These are phyloP conservation scores for Achaetomiella virescens DNA, from an alignment of 495 filamentous ascomycete species.

Conservation along the genomic window DNA sequence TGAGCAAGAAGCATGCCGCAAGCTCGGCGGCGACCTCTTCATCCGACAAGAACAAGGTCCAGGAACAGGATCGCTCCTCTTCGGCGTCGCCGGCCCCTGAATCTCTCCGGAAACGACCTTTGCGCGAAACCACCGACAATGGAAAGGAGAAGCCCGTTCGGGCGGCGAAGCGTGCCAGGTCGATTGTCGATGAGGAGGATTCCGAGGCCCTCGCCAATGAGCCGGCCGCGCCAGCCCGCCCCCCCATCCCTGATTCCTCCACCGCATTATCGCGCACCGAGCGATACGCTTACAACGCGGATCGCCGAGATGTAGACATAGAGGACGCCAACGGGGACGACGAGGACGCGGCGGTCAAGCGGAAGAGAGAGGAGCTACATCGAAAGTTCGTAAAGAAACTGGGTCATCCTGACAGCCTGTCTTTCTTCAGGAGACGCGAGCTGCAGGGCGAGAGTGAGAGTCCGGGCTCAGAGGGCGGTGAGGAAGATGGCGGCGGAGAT, in stretches of 20 bases:
- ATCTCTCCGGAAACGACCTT: slow-evolving; percentile 37
- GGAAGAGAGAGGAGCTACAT: slow-evolving; percentile 65
- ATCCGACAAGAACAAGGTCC: neutral
- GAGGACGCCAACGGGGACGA: slow-evolving; percentile 40
- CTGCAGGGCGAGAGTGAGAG: slow-evolving; percentile 48
- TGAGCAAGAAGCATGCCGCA: slow-evolving; percentile 18
- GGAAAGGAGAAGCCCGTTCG: slow-evolving; percentile 30
- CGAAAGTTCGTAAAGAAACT: slow-evolving; percentile 85
- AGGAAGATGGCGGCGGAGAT: slow-evolving; percentile 39
- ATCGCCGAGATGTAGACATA: slow-evolving; percentile 16
- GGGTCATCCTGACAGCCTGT: slow-evolving; percentile 73
- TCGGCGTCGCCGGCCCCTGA: slow-evolving; percentile 11
- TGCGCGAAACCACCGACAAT: slow-evolving; percentile 38
- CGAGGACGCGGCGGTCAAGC: slow-evolving; percentile 41
- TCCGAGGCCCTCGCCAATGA: slow-evolving; percentile 9
- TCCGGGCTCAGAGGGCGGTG: slow-evolving; percentile 41
- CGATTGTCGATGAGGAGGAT: slow-evolving; percentile 21
- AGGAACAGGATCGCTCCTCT: neutral
- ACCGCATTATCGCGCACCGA: slow-evolving; percentile 33
- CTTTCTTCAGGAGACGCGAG: slow-evolving; percentile 56
- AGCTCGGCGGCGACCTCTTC: slow-evolving; percentile 8
- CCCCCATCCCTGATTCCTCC: slow-evolving; percentile 1
- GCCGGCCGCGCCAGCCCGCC: slow-evolving; percentile 4
- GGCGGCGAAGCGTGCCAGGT: slow-evolving; percentile 39
- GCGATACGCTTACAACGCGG: slow-evolving; percentile 40